Base-by-base conservation (phyloP, 768 basidiomycete species). In the Pulveroboletus sp. region DNA sequence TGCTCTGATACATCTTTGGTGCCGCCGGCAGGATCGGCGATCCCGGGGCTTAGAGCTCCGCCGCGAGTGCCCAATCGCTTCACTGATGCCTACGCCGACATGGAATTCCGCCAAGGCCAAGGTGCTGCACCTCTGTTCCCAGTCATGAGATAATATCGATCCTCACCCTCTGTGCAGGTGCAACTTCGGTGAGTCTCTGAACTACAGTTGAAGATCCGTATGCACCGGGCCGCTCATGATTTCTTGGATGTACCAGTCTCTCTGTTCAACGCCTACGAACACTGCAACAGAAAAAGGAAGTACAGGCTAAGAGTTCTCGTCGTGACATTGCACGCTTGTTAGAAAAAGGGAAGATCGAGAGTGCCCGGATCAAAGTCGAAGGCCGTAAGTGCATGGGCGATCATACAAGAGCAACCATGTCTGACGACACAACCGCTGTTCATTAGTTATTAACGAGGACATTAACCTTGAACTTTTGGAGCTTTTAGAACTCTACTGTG, bases 401-500 rank as follows among this genome's bases (percentile, higher is more conserved):
- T 32, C 47, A 43, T 42, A 47, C 31, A 32, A 29, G 43, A 31
- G 31, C 12, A 23, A 32, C 36, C 51, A 37, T n/a, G 29, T 43
- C 39, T 52, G 46, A 58, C 57, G 59, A 57, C 60, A 53, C 51
- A 50, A 55, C 32, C 40, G 12, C 27, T 24, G 59, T 17, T 51
- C 12, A 32, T 12, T 56, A 85, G 86, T 92, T 47, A 93, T 92
- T 62, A 81, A 89, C 62, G 89, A 90, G 57, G 89, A 93, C 62
- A 79, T 91, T 38, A 78, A 89, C 62, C 73, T 91, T 38, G 94
- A 97, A 63, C 76, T 97, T 22, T 72, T 97, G 31, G 95, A 99
- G 62, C 73, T 98, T 6, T 73, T 99, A 23, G 94, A 97, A 72
- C 77, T 98, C 11, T 97, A 97, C 65, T 90, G 88, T 55, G 96